Base-by-base conservation (phyloP, 768 basidiomycete species). In the Punctularia strigosozonata region DNA sequence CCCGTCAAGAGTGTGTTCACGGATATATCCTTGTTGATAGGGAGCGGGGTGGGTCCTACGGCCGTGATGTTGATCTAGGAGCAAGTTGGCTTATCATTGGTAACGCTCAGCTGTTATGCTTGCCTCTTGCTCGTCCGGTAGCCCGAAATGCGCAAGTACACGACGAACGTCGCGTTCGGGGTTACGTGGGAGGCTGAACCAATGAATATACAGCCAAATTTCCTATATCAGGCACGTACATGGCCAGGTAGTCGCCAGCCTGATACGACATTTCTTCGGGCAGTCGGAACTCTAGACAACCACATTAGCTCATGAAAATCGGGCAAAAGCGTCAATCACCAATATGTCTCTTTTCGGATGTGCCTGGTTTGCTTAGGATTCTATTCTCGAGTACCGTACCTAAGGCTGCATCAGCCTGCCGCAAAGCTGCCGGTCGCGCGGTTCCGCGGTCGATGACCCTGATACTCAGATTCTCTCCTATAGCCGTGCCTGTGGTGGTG, bases 181-280 rank as follows among this genome's bases (percentile, higher is more conserved):
- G 43, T 69, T 69, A 10, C 57, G 56, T 0, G 66, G 67, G 8
- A 69, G 44, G 22, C 64, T 65, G 36, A 18, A n/a, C n/a, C n/a
- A 23, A 14, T 3, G 5, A 26, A 18, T 15, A 3, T 14, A 5
- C 24, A 14, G 10, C 6, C 30, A n/a, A n/a, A 17, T 30, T 7
- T 24, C n/a, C n/a, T n/a, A n/a, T n/a, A n/a, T n/a, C 19, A 30
- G n/a, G n/a, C 2, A 51, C 62, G 41, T 31, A 63, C 59, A 72
- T 59, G 2, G 64, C 60, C 6, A 72, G 52, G 48, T 72, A 72
- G 44, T 72, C 70, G 7, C 70, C 70, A 7, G 66, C 56, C 17
- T 58, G 56, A 28, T 63, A 66, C 1, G 56, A 58, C 37, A 53
- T 50, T 3, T 55, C 57, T 23, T 58, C 57, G 1, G 66, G 66